phyloP scores from a whole-genome alignment of 305 asterid genomes.

The Euphrasia arctica region DNA sequence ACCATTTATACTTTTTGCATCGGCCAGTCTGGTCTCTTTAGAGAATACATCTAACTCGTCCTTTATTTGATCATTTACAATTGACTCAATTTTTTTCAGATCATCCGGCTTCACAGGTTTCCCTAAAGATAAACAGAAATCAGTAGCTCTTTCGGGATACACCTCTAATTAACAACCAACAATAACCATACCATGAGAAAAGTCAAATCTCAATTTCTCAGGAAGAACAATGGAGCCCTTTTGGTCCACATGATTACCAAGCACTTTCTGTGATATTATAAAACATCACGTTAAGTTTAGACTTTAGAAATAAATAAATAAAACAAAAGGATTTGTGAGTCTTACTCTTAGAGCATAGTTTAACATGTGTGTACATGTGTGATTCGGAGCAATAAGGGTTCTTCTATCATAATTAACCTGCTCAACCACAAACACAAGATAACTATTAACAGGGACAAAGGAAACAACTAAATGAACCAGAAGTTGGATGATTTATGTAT shows the following conservation, averaged over 20 bases:
- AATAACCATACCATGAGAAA: conserved; percentile 82
- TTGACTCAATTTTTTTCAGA: conserved; percentile 73
- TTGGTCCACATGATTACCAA: conserved; percentile 94
- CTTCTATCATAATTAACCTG: conserved; percentile 94
- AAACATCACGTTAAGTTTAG: conserved; percentile 21
- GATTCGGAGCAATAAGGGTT: conserved; percentile 82
- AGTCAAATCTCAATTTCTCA: conserved; percentile 94
- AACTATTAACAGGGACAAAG: conserved; percentile 19
- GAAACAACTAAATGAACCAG: conserved; percentile 11
- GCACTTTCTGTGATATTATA: conserved; percentile 68
- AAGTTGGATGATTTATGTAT: not conserved
- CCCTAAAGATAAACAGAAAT: conserved; percentile 66
- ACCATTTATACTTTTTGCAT: conserved; percentile 81
- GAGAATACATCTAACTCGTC: conserved; percentile 79
- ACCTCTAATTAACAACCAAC: conserved; percentile 18
- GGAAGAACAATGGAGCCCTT: conserved; percentile 99
- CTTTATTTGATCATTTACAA: conserved; percentile 87
- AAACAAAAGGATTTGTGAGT: conserved; percentile 14
- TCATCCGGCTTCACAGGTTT: conserved; percentile 95
- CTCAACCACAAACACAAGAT: conserved; percentile 29
- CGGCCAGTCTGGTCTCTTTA: conserved; percentile 63
- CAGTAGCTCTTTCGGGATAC: conserved; percentile 19
- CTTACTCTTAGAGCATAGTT: conserved; percentile 92
- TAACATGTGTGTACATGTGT: conserved; percentile 97
- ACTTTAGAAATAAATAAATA: conserved; percentile 15